Base-by-base conservation (phyloP, 176 grass and related monocot species). In the Aechmea fasciata region DNA sequence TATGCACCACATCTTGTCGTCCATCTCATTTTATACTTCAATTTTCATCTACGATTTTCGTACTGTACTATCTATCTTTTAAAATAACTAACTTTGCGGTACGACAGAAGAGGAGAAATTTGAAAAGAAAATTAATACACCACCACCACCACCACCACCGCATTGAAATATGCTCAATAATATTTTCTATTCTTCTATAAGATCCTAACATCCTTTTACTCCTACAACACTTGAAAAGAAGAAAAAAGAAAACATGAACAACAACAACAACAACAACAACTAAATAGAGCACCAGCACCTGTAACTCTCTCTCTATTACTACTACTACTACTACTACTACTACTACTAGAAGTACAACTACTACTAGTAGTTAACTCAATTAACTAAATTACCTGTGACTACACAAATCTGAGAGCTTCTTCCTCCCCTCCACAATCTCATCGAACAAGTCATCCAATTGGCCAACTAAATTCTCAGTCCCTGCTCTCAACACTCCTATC, bases 391-490 rank as follows among this genome's bases (percentile, higher is more conserved):
- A 77, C 52, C 87, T 87, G 74, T 99, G 95, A 76, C 90, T 99
- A 78, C 95, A 99, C 10, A 99, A 77, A 69, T 94, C 90, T 53
- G 90, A 90, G 66, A 99, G 95, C 73, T 94, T 88, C 80, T 99
- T 99, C 71, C 95, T 82, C 13, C 95, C 95, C 67, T 99, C 95
- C 68, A 94, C 90, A 74, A 99, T 99, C 82, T 99, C 95, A 82
- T 99, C 95, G 47, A 99, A 79, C 82, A 99, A 93, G 79, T 99
- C 90, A 83, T 99, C 95, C 11, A 99, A 71, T 55, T 99, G 95
- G 73, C 87, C 86, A 19, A 84, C 87, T 11, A 99, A 74, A 57
- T 72, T 81, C 70, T 99, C 95, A n/a, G 95, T 99, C 29, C 90
- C 95, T 13, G 84, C 26, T 29, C 95, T 80, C 50, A 99, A 79